Percentiles rank a stretch among this genome's conserved stretches.
phyloP scores from a whole-genome alignment of 1,139 yeast genomes.

The Zygoascus meyerae region DNA sequence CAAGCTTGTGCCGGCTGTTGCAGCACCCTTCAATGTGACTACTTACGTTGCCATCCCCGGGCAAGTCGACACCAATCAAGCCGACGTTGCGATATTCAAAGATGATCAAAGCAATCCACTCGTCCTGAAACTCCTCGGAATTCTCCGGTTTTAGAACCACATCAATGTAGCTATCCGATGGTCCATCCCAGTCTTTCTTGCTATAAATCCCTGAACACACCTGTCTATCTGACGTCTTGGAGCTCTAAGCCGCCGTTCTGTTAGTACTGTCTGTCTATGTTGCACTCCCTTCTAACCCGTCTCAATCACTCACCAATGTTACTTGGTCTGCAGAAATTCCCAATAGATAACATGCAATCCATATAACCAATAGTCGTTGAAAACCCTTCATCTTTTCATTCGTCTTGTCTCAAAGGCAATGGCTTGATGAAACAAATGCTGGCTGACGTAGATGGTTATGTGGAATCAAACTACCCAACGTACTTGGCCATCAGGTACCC shows the following conservation, averaged over 20 bases:
- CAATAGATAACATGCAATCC: no score
- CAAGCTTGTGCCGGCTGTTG: conserved; percentile 19
- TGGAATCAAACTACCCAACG: no score
- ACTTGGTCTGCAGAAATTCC: neutral
- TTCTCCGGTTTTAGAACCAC: conserved; percentile 40
- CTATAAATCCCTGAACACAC: conserved; percentile 89
- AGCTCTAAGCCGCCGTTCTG: neutral
- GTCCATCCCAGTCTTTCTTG: conserved; percentile 83
- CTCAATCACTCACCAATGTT: neutral
- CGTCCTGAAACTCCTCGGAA: conserved; percentile 32
- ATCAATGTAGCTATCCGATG: conserved; percentile 34
- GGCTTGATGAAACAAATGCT: no score
- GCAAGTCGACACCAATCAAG: conserved; percentile 52
- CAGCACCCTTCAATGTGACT: neutral
- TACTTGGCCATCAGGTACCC: no score
- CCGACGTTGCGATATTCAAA: conserved; percentile 79
- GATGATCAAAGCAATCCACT: conserved; percentile 57
- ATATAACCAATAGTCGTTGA: no score
- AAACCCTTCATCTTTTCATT: no score
- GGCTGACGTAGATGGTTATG: no score
- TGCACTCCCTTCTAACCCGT: no score
- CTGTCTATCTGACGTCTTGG: conserved; percentile 43
- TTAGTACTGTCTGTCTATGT: neutral
- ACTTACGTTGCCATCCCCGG: conserved; percentile 27
- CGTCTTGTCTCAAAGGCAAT: no score